phyloP scores from a whole-genome alignment of 1,284 basidiomycete genomes.

The Gymnopus androsaceus region DNA sequence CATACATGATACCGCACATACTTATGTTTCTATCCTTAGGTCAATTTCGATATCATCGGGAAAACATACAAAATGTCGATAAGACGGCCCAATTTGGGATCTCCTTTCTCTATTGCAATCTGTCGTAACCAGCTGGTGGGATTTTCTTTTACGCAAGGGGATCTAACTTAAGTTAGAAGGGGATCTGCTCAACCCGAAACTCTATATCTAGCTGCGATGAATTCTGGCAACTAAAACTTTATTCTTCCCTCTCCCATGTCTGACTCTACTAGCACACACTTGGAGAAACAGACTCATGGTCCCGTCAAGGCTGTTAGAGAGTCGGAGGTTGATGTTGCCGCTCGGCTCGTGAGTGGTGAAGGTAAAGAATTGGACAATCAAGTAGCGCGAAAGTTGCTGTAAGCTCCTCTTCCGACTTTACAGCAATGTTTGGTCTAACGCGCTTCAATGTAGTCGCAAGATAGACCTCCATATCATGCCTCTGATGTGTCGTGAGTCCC shows the following conservation, averaged over 20 bases:
- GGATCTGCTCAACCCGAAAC: background rate
- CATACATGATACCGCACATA: background rate
- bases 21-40: background rate
- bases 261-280: slow-evolving; percentile 35
- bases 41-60: slow-evolving; percentile 12
- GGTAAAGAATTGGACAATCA: slow-evolving; percentile 39
- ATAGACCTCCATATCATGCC: slow-evolving; percentile 75
- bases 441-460: slow-evolving; percentile 37
- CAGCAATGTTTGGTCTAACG: background rate
- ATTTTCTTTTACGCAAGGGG: background rate
- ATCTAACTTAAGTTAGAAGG: background rate
- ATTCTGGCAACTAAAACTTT: slow-evolving; percentile 11
- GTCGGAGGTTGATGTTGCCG: slow-evolving; percentile 48
- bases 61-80: background rate
- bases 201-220: background rate
- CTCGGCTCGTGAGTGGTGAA: slow-evolving; percentile 37
- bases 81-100: background rate
- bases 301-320: slow-evolving; percentile 28
- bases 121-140: background rate
- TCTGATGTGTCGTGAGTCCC: slow-evolving; percentile 71
- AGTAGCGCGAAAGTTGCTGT: slow-evolving; percentile 43
- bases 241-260: slow-evolving; percentile 27
- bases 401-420: background rate
- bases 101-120: background rate
- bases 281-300: slow-evolving; percentile 31